Base-by-base conservation (phyloP, 495 filamentous ascomycete genomes). In the Neurospora pannonica region DNA sequence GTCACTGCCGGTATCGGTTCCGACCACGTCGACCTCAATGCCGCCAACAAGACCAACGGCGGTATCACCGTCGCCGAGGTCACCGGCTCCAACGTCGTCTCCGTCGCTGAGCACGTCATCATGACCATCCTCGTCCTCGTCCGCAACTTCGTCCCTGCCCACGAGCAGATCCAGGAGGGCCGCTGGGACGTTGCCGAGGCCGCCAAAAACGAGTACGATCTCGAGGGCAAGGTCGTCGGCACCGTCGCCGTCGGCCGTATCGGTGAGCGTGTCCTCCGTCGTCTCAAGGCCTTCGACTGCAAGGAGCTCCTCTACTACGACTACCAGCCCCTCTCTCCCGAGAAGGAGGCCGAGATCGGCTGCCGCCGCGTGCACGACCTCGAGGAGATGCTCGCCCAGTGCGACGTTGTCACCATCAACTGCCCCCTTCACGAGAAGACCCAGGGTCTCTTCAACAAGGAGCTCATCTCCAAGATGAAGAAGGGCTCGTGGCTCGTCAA, bases 401-500 rank as follows among this genome's bases (percentile, higher is more conserved):
- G 95, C 84, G 96, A 99, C 78, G 93, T 99, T 54, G 96, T 99
- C 80, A 99, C 96, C 79, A 98, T 99, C 85, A 99, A 99, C 90
- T 98, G 95, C 90, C 96, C 96, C 75, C 89, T 99, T 76, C 96
- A 99, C 86, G 96, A 98, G 88, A 97, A 96, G 89, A 99, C 96
- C 67, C 87, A 89, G 39, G 96, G 96, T 76, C 82, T 99, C 77
- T 99, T 99, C 88, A 97, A 98, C 89, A 98, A 98, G 92, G 94
- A 98, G n/a, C 89, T 99, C 75, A 97, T 99, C 79, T 88, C 92
- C 79, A 98, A 98, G 93, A 99, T 99, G 96, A 99, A 99, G 93
- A 91, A 91, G 81, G 92, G 93, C 77, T 91, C 93, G 67, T 98
- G 95, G 95, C 92, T 99, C 80, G 86, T 99, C 85, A 99, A 99